phyloP scores from a whole-genome alignment of 441 rosid species.

The Eutrema salsugineum region DNA sequence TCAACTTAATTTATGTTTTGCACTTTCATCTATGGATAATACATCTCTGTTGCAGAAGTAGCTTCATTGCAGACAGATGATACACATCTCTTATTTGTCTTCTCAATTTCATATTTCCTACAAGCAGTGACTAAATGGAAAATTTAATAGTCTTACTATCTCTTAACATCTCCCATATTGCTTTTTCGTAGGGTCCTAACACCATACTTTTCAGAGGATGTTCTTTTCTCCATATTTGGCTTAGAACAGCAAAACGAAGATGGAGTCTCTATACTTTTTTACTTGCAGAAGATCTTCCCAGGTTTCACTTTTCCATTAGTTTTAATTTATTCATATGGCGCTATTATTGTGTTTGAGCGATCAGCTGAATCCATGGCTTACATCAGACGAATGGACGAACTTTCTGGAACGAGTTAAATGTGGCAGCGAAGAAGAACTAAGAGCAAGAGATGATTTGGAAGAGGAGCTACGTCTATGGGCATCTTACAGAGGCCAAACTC shows the following conservation, averaged over 20 bases:
- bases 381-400: conserved; percentile 67
- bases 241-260: conserved; percentile 60
- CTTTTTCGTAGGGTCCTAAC: conserved; percentile 44
- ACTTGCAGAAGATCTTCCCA: conserved; percentile 71
- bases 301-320: conserved; percentile 33
- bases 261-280: conserved; percentile 65
- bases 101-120: background rate
- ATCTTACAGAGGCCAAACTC: conserved; percentile 72
- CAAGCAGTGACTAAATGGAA: background rate
- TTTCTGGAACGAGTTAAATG: conserved; percentile 53
- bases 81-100: background rate
- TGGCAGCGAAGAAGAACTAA: conserved; percentile 42
- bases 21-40: background rate
- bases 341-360: background rate
- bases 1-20: background rate
- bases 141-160: background rate
- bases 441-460: conserved; percentile 36
- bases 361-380: conserved; percentile 7
- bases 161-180: conserved; percentile 1
- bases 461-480: conserved; percentile 71
- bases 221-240: conserved; percentile 44
- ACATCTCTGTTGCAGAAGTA: too few species aligned
- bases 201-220: conserved; percentile 65
- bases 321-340: background rate
- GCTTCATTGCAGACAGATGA: background rate